Evolutionary conservation across 345 rosid species (phyloP).

Genomic region (Bruguiera sexangula): DNA sequence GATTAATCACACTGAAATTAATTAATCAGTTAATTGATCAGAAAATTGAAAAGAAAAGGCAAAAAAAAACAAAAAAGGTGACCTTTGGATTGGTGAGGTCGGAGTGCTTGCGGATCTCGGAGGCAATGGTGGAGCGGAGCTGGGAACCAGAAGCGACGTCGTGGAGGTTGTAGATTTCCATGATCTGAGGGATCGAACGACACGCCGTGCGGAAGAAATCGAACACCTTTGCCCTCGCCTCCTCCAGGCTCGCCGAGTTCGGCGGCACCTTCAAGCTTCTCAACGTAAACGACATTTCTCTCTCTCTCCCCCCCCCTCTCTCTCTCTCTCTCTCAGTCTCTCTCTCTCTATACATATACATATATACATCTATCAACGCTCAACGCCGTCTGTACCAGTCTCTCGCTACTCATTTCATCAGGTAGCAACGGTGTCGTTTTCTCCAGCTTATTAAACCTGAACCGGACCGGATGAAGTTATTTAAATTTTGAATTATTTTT

Average conservation of each 20-base stretch:
- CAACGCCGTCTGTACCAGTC: no score
- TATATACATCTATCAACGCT: not conserved
- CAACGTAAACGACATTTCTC: slow-evolving; percentile 53
- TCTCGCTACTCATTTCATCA: no score
- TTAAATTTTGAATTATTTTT: no score
- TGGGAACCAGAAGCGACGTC: slow-evolving; percentile 72
- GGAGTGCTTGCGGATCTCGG: slow-evolving; percentile 80
- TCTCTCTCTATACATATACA: not conserved
- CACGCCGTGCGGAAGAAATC: slow-evolving; percentile 82
- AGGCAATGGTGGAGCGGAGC: slow-evolving; percentile 77
- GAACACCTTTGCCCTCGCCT: slow-evolving; percentile 70
- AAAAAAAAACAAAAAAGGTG: not conserved
- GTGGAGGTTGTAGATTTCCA: slow-evolving; percentile 87
- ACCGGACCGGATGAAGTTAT: no score
- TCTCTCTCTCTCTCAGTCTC: slow-evolving; percentile 10
- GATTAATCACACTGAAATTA: not conserved
- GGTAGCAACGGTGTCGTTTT: no score
- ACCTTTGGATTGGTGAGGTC: slow-evolving; percentile 85
- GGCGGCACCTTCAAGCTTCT: slow-evolving; percentile 70
- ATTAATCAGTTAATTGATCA: not conserved
- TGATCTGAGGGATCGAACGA: slow-evolving; percentile 69
- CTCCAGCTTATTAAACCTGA: no score
- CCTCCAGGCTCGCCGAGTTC: slow-evolving; percentile 77
- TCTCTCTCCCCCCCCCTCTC: not conserved
- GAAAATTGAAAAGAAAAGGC: not conserved